Percentiles rank a stretch among this genome's conserved stretches.
Conservation (phyloP, 2,329 filamentous ascomycete species). For the Colletotrichum sansevieriae region DNA sequence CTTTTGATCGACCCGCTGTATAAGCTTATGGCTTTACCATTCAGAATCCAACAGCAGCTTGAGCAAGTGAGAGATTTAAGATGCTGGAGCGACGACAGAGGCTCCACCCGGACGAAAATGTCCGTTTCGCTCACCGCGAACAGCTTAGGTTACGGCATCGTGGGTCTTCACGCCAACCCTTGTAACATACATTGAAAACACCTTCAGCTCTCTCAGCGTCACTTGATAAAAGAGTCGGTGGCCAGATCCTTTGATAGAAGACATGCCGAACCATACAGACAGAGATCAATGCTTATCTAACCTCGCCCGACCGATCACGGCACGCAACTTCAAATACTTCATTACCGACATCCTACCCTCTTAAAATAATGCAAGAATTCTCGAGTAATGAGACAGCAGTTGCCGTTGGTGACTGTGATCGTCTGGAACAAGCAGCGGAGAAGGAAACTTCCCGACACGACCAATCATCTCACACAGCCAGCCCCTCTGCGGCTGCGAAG, state of each 20-base stretch:
- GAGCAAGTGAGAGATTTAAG: background rate
- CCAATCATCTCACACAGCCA: too few species aligned
- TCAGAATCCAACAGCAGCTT: background rate
- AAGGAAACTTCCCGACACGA: background rate
- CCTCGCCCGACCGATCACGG: background rate
- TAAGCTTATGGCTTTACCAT: conserved; percentile 4
- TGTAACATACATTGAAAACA: background rate
- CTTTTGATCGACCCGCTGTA: conserved; percentile 13
- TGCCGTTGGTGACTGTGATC: background rate
- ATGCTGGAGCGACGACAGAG: background rate
- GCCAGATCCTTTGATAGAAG: background rate
- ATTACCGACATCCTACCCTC: too few species aligned
- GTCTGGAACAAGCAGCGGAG: background rate
- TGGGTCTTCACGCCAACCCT: conserved; percentile 13
- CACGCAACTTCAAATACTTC: background rate
- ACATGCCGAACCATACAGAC: background rate
- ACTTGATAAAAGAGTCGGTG: background rate
- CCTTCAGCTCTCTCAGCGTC: conserved; percentile 10
- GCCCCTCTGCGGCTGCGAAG: background rate
- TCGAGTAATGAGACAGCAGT: background rate
- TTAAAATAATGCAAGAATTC: background rate
- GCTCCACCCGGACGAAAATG: conserved; percentile 22
- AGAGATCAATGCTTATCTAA: too few species aligned
- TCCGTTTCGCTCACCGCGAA: conserved; percentile 6
- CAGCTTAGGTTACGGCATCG: background rate